Base-by-base conservation (phyloP, 345 rosid genomes). In the Sonneratia alba region DNA sequence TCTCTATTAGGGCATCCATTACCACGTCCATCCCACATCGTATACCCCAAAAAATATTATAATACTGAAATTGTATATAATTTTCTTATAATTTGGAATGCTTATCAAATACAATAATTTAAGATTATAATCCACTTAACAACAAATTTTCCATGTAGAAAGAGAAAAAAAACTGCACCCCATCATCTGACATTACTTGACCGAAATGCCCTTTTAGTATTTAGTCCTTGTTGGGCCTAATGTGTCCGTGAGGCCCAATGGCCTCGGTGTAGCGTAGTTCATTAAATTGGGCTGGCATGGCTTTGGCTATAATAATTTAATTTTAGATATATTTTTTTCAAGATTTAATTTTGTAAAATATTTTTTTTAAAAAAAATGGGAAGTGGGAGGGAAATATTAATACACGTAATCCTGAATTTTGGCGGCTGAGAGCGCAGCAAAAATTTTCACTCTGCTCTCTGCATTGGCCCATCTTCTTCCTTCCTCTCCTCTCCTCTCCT, bases 361-460 rank as follows among this genome's bases (percentile, higher is more conserved):
- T 21, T 6, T 15, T 53, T 47, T 47, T 9, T 16, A 7, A 15
- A 53, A 56, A n/a, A 57, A 7, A 68, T 53, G 38, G 49, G 51
- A 24, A 69, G n/a, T 21, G 18, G 59, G 42, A 70, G 73, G 42
- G 43, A 69, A 63, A 36, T 65, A 51, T 67, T 51, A 36, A 14
- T 75, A 75, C 80, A 79, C 85, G 80, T 84, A 15, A 69, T 47
- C 75, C 48, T 53, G n/a, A 48, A 9, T 71, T 81, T 82, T 81
- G 86, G 91, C 86, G 88, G 89, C 57, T 74, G 80, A 74, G 75
- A 74, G 24, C 48, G 57, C 66, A 69, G 42, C 49, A 21, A 1
- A 32, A 9, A 34, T 40, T 56, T 12, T 51, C 43, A 14, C 18
- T 32, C 1, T 47, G 59, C 38, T n/a, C 72, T 72, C 83, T 79